Conservation (phyloP, 306 rosid genomes). For the Lupinus albus region DNA sequence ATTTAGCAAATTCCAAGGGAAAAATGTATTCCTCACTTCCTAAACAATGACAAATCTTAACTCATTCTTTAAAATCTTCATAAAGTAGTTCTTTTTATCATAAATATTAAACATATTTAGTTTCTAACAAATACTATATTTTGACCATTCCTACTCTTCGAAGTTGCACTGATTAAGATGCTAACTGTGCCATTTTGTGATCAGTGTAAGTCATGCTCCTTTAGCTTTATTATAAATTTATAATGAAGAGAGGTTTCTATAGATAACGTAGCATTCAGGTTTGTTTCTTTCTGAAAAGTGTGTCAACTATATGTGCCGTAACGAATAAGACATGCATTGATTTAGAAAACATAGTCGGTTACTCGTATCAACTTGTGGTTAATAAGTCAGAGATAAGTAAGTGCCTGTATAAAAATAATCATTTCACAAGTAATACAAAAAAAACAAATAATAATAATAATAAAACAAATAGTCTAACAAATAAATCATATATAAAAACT, state of each 20-base stretch:
- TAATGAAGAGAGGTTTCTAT: neutral
- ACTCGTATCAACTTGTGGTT: slow-evolving; percentile 3
- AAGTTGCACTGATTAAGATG: slow-evolving; percentile 35
- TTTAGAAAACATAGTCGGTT: slow-evolving; percentile 15
- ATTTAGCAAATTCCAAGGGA: neutral
- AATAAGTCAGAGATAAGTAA: slow-evolving; percentile 9
- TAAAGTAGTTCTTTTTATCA: no score
- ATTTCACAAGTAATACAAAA: no score
- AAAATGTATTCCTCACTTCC: no score
- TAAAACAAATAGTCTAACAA: no score
- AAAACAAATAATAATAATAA: no score
- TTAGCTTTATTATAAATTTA: slow-evolving; percentile 12
- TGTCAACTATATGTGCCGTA: slow-evolving; percentile 42
- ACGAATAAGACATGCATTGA: slow-evolving; percentile 24
- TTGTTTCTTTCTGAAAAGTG: slow-evolving; percentile 21
- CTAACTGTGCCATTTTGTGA: slow-evolving; percentile 26
- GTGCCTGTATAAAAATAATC: neutral
- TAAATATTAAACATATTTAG: no score
- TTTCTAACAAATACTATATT: no score
- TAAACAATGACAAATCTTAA: no score
- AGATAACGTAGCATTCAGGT: slow-evolving; percentile 41
- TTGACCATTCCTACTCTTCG: neutral
- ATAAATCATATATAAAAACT: no score
- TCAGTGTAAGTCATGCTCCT: neutral
- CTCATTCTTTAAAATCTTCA: no score